phyloP scores from a whole-genome alignment of 495 filamentous ascomycete genomes.

The Hypoxylon perforatum region DNA sequence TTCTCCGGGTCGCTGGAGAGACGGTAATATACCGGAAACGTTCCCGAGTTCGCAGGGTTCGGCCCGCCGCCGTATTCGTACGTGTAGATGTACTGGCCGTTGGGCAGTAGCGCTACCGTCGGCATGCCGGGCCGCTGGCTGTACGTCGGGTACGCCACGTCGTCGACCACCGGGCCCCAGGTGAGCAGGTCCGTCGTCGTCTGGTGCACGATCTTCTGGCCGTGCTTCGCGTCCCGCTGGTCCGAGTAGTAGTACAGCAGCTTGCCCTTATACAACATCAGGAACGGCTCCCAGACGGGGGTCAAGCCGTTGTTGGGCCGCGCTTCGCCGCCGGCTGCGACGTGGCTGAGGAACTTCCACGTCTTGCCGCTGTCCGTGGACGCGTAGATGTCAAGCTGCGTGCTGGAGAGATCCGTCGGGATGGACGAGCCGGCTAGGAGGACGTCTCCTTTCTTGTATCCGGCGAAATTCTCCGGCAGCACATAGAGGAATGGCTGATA shows the following conservation, averaged over 20 bases:
- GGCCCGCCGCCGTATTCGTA: conserved; percentile 71
- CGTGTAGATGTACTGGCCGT: conserved; percentile 69
- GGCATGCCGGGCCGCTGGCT: conserved; percentile 77
- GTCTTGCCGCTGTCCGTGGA: conserved; percentile 66
- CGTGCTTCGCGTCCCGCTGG: conserved; percentile 71
- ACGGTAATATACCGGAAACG: conserved; percentile 68
- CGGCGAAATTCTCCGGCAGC: conserved; percentile 65
- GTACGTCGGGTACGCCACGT: conserved; percentile 69
- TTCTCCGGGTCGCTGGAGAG: conserved; percentile 62
- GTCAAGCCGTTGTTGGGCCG: conserved; percentile 70
- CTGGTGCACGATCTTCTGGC: conserved; percentile 75
- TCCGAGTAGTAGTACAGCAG: conserved; percentile 76
- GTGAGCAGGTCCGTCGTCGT: conserved; percentile 63
- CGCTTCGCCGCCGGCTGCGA: conserved; percentile 71
- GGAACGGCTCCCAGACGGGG: conserved; percentile 78
- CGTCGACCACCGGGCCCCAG: conserved; percentile 70
- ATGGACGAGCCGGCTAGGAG: conserved; percentile 72
- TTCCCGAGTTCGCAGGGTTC: conserved; percentile 38
- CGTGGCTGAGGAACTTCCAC: conserved; percentile 74
- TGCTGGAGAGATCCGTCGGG: conserved; percentile 68
- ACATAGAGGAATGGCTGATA: conserved; percentile 76
- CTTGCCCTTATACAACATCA: conserved; percentile 65
- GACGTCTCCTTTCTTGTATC: conserved; percentile 68
- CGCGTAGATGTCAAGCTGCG: conserved; percentile 76
- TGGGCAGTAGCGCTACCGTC: conserved; percentile 66